Base-by-base conservation (phyloP, 371 early-diverging fungal species). In the Mortierella sp. region DNA sequence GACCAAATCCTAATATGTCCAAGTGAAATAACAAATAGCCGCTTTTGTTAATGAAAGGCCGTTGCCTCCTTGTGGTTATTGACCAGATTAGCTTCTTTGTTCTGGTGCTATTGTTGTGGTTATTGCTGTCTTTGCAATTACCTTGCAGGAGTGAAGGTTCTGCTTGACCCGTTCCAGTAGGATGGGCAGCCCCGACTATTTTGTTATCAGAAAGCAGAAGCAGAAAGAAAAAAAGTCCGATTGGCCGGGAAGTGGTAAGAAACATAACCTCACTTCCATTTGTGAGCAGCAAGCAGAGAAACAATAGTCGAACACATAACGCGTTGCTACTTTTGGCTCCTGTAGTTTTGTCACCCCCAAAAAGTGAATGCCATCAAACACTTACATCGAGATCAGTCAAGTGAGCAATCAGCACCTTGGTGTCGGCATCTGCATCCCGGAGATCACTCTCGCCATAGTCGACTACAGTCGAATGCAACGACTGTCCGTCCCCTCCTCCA, bases 131-230 rank as follows among this genome's bases (percentile, higher is more conserved):
- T 38, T 38, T 68, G 13, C 16, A n/a, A 21, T 38, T 78, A 88
- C 84, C 55, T 89, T 89, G 89, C 84, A 81, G 14, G 89, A 89
- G 44, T 82, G 82, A 24, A 83, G 48, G 47, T 89, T 89, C 65
- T 89, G 89, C 75, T 89, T 89, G 72, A 89, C 80, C 28, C 89
- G 77, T 26, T 89, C 89, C 52, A 89, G 74, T 10, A 89, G 73
- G 38, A 89, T 77, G 5, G 80, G 80, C 38, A 89, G 54, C 14
- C 89, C 89, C 26, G 80, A 80, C 88, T 88, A 78, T 57, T 55
- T 21, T 9, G 50, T 9, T 50, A 16, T 54, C 8, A 50, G 45
- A 72, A 50, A 55, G 42, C n/a, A n/a, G n/a, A n/a, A n/a, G n/a
- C n/a, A n/a, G n/a, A n/a, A n/a, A n/a, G n/a, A n/a, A 38, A 31